A percentile compares a stretch with the other conserved stretches of the same genome.
Conservation (phyloP, 257 asterid genomes). For the Ballota nigra region DNA sequence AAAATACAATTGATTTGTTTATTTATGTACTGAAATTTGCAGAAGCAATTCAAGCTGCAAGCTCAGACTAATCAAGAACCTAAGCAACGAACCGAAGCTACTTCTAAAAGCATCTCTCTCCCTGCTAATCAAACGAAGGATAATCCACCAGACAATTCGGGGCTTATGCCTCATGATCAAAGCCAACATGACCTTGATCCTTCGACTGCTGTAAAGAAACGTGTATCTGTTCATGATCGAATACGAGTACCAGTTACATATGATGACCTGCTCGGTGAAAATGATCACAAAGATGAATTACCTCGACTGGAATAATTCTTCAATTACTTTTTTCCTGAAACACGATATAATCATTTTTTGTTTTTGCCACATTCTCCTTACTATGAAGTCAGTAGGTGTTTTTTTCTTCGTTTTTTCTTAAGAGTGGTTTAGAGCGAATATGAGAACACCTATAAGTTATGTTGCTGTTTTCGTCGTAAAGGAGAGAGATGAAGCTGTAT, state of each 20-base stretch:
- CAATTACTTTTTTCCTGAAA: not conserved
- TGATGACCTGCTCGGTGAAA: conserved; percentile 58
- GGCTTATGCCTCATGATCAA: conserved; percentile 27
- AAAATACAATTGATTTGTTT: not conserved
- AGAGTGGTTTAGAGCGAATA: not conserved
- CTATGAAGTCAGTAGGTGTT: not conserved
- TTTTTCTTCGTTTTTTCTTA: not conserved
- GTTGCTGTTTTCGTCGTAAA: not conserved
- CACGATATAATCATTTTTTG: not conserved
- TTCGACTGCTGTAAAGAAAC: conserved; percentile 30
- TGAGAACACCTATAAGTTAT: not conserved
- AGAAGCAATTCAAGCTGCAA: conserved; percentile 77
- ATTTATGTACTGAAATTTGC: conserved; percentile 29
- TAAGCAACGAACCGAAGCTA: conserved; percentile 26
- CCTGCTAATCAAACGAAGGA: conserved; percentile 18
- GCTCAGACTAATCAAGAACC: conserved; percentile 30
- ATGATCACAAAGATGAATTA: conserved; percentile 31
- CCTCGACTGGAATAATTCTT: not conserved
- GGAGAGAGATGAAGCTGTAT: not conserved
- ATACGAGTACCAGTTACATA: conserved; percentile 72
- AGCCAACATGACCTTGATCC: conserved; percentile 31
- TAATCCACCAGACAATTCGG: conserved; percentile 24
- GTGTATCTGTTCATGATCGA: conserved; percentile 59
- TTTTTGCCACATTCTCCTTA: not conserved
- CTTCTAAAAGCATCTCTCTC: conserved; percentile 20